Conservation (phyloP, 1,284 basidiomycete species). For the Moesziomyces antarcticus region DNA sequence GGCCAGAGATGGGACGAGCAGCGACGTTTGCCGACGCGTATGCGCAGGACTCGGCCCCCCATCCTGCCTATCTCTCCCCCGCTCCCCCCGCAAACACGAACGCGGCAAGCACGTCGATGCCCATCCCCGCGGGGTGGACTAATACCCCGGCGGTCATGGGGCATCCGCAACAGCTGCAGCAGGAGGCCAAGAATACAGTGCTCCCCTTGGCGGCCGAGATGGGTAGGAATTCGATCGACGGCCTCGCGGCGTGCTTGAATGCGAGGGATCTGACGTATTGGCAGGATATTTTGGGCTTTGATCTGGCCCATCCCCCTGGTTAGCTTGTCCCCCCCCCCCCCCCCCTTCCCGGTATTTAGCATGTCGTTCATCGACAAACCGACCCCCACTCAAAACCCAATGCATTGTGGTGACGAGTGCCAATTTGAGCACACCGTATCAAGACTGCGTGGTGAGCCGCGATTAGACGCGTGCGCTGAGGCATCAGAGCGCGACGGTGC, state of each 20-base stretch:
- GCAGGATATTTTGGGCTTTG: constrained; percentile 43
- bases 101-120: not conserved
- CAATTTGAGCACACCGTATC: too few relatives aligned
- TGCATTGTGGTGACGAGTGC: too few relatives aligned
- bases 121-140: not conserved
- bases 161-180: too few relatives aligned
- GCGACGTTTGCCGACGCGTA: too few relatives aligned
- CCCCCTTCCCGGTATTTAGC: too few relatives aligned
- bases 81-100: not conserved
- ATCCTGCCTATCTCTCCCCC: constrained; percentile 33
- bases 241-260: constrained; percentile 27
- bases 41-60: constrained; percentile 14
- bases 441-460: too few relatives aligned
- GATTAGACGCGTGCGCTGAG: too few relatives aligned
- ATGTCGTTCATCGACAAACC: too few relatives aligned
- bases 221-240: constrained; percentile 43
- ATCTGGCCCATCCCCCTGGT: constrained; percentile 18
- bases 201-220: constrained; percentile 34
- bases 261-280: constrained; percentile 38
- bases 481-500: too few relatives aligned
- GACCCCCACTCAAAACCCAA: too few relatives aligned
- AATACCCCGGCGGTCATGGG: too few relatives aligned
- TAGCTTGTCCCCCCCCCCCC: constrained; percentile 1
- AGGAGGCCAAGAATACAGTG: constrained; percentile 6
- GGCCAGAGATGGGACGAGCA: too few relatives aligned